These are phyloP conservation scores for Fusarium duplospermum DNA, from an alignment of 2,329 filamentous ascomycete species.

Conservation along the genomic window DNA sequence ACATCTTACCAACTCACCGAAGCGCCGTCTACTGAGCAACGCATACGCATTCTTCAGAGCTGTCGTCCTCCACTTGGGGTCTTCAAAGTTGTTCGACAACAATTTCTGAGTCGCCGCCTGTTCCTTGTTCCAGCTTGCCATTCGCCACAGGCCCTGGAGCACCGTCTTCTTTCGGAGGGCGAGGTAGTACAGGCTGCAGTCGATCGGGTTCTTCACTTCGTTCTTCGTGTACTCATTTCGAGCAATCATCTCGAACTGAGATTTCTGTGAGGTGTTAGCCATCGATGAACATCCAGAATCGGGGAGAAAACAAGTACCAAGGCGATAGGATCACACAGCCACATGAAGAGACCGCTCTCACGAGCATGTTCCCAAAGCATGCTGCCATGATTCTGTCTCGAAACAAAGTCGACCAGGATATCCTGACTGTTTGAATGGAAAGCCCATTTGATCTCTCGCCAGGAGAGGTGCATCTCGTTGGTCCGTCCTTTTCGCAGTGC, in stretches of 20 bases:
- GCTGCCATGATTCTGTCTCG: conserved; percentile 80
- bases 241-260: conserved; percentile 90
- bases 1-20: conserved; percentile 66
- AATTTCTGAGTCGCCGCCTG: conserved; percentile 83
- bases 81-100: conserved; percentile 89
- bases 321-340: conserved; percentile 82
- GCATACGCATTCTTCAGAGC: conserved; percentile 98
- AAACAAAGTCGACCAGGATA: conserved; percentile 86
- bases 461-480: conserved; percentile 74
- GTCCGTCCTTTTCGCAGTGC: conserved; percentile 75
- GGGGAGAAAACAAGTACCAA: conserved; percentile 67
- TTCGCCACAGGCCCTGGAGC: conserved; percentile 91
- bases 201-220: conserved; percentile 88
- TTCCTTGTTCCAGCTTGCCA: conserved; percentile 90
- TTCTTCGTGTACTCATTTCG: conserved; percentile 92
- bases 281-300: no score
- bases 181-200: conserved; percentile 92
- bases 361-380: conserved; percentile 88
- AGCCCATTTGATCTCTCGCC: conserved; percentile 87
- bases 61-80: conserved; percentile 86
- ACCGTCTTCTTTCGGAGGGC: conserved; percentile 92
- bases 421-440: conserved; percentile 90
- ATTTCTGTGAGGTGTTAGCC: conserved; percentile 45
- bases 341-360: conserved; percentile 93
- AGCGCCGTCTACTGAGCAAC: conserved; percentile 88